Evolutionary conservation across 2,329 filamentous ascomycete genomes (phyloP).

Genomic region (Ceratocystis destructans): DNA sequence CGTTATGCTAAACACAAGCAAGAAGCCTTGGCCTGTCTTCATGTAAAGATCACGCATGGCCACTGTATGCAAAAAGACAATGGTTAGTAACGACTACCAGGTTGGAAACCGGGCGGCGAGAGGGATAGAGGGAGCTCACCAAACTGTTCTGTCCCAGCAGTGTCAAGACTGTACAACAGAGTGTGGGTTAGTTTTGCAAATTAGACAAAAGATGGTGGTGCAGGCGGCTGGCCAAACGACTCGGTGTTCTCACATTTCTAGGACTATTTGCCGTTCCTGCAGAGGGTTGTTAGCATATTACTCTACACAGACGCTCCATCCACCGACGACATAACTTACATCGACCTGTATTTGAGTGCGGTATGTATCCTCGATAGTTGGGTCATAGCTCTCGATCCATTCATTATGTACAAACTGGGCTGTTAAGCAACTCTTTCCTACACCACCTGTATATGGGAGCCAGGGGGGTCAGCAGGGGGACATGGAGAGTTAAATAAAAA

Average conservation of each 20-base stretch:
- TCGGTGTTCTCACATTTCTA: constrained; percentile 59
- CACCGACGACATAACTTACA: constrained; percentile 40
- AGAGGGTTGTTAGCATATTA: constrained; percentile 25
- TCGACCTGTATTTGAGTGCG: constrained; percentile 66
- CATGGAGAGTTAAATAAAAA: neutral
- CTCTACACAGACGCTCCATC: no score
- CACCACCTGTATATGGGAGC: constrained; percentile 47
- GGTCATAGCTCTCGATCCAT: constrained; percentile 80
- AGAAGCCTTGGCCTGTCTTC: constrained; percentile 84
- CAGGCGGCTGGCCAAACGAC: neutral
- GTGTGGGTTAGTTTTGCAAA: neutral
- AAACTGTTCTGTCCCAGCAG: constrained; percentile 83
- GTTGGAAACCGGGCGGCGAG: neutral
- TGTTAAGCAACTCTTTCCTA: constrained; percentile 89
- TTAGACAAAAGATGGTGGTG: neutral
- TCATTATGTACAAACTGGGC: constrained; percentile 90
- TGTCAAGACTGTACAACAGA: constrained; percentile 53
- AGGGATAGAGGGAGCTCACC: constrained; percentile 43
- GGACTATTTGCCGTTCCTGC: constrained; percentile 71
- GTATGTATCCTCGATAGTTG: constrained; percentile 67
- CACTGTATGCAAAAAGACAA: constrained; percentile 28
- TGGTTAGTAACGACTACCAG: constrained; percentile 20
- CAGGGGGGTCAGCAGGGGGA: neutral
- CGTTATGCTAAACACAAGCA: constrained; percentile 85
- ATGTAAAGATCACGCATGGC: constrained; percentile 73